Base-by-base conservation (phyloP, 768 basidiomycete species). In the Suillus occidentalis region DNA sequence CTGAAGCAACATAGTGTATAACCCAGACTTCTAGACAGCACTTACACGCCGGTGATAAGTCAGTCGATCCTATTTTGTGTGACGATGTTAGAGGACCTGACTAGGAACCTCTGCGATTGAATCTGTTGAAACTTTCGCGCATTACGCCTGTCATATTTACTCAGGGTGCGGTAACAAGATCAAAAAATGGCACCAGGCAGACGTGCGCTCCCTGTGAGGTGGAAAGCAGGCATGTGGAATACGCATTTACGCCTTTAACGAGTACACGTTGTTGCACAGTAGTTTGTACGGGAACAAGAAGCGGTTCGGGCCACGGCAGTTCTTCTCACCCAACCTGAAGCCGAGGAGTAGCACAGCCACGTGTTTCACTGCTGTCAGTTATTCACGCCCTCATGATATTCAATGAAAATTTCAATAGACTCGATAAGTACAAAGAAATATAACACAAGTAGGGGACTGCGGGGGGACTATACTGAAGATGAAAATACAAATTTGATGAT, bases 181-280 rank as follows among this genome's bases (percentile, higher is more conserved):
- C 57, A 59, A 31, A 42, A 59, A 59, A 20, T 42, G 36, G 58
- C 58, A 59, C 39, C 39, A 59, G 58, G 58, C 40, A 59, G 40
- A 59, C 58, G 58, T 59, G 58, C 58, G 10, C 58, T 59, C 58
- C 40, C 40, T 43, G 25, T 59, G 37, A 25, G 28, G 58, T 25
- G 40, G 39, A 42, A 42, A 42, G 42, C 40, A 12, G 58, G n/a
- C 58, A 76, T 77, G 75, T 74, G 75, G 75, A 69, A 58, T 70
- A 69, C 69, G 74, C 76, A 63, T 76, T 59, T 59, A 59, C 13
- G 58, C 18, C 40, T 59, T 59, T 59, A 59, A 59, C 58, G 58
- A 59, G 31, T 59, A 59, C 58, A 59, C 58, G 58, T 59, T 59
- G 58, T 58, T 40, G 59, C 43, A 37, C 31, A 55, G 25, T 34